Evolutionary conservation across 163 green algal species (phyloP).

Genomic region (Trebouxia gelatinosa): DNA sequence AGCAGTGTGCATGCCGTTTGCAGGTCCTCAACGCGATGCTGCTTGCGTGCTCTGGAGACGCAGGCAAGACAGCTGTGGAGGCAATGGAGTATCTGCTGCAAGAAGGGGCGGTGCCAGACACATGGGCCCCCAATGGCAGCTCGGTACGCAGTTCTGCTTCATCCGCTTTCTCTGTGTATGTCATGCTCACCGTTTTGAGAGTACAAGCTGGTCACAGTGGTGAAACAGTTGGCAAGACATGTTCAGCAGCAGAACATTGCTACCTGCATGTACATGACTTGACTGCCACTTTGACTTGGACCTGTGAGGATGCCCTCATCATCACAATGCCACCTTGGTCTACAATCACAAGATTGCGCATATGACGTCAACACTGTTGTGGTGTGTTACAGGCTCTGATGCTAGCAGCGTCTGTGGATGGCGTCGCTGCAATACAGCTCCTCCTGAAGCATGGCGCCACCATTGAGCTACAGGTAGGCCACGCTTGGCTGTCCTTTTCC

Average conservation of each 20-base stretch:
- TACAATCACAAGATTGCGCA: too few relatives aligned
- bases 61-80: slow-evolving; percentile 34
- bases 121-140: slow-evolving; percentile 75
- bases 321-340: too few relatives aligned
- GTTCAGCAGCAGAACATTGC: too few relatives aligned
- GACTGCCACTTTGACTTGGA: too few relatives aligned
- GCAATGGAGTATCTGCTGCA: slow-evolving; percentile 62
- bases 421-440: slow-evolving; percentile 51
- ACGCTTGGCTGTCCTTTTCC: too few relatives aligned
- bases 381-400: slow-evolving; percentile 72
- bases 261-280: too few relatives aligned
- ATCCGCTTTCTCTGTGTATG: too few relatives aligned
- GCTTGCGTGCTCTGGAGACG: slow-evolving; percentile 64
- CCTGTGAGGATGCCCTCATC: too few relatives aligned
- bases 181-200: too few relatives aligned
- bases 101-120: slow-evolving; percentile 73
- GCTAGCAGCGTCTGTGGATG: slow-evolving; percentile 68
- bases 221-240: too few relatives aligned
- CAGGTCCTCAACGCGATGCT: slow-evolving; percentile 82
- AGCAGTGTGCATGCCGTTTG: slow-evolving; percentile 23
- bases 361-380: too few relatives aligned
- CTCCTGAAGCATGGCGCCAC: slow-evolving; percentile 65
- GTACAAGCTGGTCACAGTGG: too few relatives aligned
- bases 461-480: slow-evolving; percentile 74
- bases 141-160: slow-evolving; percentile 21